These are phyloP conservation scores for Pterulicium gracile DNA, from an alignment of 1,284 basidiomycete species.

Conservation along the genomic window DNA sequence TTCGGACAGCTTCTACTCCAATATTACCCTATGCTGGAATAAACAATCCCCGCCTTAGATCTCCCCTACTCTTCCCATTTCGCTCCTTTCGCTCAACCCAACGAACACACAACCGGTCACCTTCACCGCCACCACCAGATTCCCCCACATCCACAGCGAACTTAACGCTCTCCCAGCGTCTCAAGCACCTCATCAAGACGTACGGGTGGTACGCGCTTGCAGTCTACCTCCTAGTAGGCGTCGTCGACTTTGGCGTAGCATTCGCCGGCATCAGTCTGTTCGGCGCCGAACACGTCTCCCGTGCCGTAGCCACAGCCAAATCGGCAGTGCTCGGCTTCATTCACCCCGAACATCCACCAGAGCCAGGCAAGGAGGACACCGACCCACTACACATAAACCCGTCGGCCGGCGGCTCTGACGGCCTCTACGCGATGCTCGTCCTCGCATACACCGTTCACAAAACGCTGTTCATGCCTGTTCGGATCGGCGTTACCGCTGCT, in stretches of 20 bases:
- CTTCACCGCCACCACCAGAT: slow-evolving; percentile 10
- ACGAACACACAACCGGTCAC: slow-evolving; percentile 4
- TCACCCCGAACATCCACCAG: slow-evolving; percentile 39
- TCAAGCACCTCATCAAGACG: slow-evolving; percentile 81
- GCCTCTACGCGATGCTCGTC: slow-evolving; percentile 84
- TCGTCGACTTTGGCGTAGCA: slow-evolving; percentile 72
- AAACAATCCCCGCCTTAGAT: not conserved
- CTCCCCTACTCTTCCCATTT: not conserved
- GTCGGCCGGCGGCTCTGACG: slow-evolving; percentile 39
- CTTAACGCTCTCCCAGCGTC: slow-evolving; percentile 53
- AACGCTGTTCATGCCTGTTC: slow-evolving; percentile 82
- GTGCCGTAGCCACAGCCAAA: slow-evolving; percentile 52
- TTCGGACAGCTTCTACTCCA: slow-evolving; percentile 19
- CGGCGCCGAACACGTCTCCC: slow-evolving; percentile 84
- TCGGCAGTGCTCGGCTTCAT: slow-evolving; percentile 29
- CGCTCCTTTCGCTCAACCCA: not conserved
- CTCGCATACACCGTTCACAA: slow-evolving; percentile 96
- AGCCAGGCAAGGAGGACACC: slow-evolving; percentile 55
- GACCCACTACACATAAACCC: slow-evolving; percentile 24
- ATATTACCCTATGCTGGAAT: slow-evolving; percentile 15
- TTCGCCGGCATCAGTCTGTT: slow-evolving; percentile 81
- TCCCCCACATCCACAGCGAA: slow-evolving; percentile 28
- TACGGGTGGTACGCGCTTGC: slow-evolving; percentile 92
- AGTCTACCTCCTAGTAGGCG: slow-evolving; percentile 66
- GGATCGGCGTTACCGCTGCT: slow-evolving; percentile 83